Base-by-base conservation (phyloP, 495 filamentous ascomycete species). In the Tuber borchii region DNA sequence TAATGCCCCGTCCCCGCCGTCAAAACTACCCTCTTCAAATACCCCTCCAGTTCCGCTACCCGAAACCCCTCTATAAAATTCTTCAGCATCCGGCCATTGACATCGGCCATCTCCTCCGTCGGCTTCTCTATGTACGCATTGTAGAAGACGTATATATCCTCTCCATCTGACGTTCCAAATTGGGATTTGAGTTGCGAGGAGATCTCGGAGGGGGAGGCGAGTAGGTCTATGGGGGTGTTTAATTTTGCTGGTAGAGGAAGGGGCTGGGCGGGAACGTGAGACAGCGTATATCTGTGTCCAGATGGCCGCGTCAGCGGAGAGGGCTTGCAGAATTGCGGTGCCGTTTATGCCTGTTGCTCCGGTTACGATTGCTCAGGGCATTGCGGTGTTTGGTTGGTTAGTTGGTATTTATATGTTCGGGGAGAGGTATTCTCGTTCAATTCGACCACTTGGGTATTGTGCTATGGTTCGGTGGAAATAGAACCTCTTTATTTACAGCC, bases 1-100 rank as follows among this genome's bases (percentile, higher is more conserved):
- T 90, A 90, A 70, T 90, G 86, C 78, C 89, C 89, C 22, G 84
- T 82, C 2, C 88, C 87, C 16, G 86, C 87, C 2, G 88, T 87
- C 43, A 89, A 84, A 68, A 89, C 81, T 71, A 90, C 84, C 61
- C 85, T 85, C 39, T 40, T 40, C 39, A 40, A 40, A 40, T 40
- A 40, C 39, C 39, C 39, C 39, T 40, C 5, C 39, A 40, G 39
- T 40, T 4, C 39, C 39, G 39, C 39, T 40, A 40, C 39, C 39
- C 39, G 2, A 1, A 40, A 6, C 39, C 39, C 39, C 39, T 83
- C 44, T 45, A 89, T 83, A 78, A 40, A 40, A 40, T 87, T 88
- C 31, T 83, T 73, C 44, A 89, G 81, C 84, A 89, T 86, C 17
- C 80, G 82, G 22, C 87, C 85, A 71, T 84, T 85, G 37, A 89